Evolutionary conservation across 495 filamentous ascomycete species (phyloP).

Genomic region (Tricharina praecox): DNA sequence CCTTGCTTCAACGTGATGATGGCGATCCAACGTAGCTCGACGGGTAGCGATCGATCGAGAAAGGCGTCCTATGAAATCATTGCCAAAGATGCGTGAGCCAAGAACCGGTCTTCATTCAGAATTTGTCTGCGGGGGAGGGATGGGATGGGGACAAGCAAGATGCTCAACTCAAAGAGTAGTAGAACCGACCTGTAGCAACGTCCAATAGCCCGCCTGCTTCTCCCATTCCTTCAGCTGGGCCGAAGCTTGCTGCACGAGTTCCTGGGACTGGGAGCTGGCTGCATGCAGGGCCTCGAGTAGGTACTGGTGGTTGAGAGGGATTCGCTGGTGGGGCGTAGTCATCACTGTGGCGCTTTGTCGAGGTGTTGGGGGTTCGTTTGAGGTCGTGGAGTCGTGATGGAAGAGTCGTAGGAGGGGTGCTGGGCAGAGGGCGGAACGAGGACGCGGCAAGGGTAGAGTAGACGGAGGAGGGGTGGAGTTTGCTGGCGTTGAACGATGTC

Average conservation of each 20-base stretch:
- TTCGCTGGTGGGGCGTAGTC: too few relatives aligned
- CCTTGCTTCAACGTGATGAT: constrained; percentile 92
- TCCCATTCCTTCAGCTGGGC: constrained; percentile 82
- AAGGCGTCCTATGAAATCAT: constrained; percentile 49
- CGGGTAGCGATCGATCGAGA: constrained; percentile 54
- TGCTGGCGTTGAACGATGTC: too few relatives aligned
- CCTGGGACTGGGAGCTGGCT: constrained; percentile 55
- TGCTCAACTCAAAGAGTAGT: constrained; percentile 12
- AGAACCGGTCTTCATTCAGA: neutral
- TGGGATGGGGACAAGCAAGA: neutral
- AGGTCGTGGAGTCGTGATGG: too few relatives aligned
- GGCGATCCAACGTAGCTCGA: constrained; percentile 66
- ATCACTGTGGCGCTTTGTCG: too few relatives aligned
- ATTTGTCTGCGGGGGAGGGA: too few relatives aligned
- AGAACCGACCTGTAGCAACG: constrained; percentile 51
- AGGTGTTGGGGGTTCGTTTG: too few relatives aligned
- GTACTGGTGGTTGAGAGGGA: constrained; percentile 43
- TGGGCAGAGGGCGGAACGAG: too few relatives aligned
- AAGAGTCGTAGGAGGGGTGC: too few relatives aligned
- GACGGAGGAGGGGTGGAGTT: too few relatives aligned
- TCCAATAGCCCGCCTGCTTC: constrained; percentile 52
- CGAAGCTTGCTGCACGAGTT: constrained; percentile 59
- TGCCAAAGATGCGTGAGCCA: neutral
- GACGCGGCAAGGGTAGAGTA: too few relatives aligned
- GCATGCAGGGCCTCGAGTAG: constrained; percentile 54